These are phyloP conservation scores for Leccinum obscurum DNA, from an alignment of 768 basidiomycete genomes.

Conservation along the genomic window DNA sequence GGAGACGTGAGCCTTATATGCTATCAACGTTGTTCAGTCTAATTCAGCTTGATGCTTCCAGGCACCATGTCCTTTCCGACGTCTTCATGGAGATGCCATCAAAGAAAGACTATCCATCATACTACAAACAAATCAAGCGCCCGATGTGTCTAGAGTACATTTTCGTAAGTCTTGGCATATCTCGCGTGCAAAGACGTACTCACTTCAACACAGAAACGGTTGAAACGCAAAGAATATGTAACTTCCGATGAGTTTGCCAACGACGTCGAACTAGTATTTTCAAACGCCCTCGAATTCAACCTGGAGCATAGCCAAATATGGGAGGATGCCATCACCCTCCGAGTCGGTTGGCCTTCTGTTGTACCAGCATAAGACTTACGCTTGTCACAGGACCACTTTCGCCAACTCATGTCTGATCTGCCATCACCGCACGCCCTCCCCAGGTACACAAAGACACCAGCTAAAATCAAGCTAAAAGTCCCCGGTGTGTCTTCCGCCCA, in stretches of 20 bases:
- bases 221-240: constrained; percentile 78
- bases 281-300: constrained; percentile 88
- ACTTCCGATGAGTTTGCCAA: constrained; percentile 70
- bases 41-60: constrained; percentile 27
- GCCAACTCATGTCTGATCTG: constrained; percentile 74
- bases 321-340: constrained; percentile 70
- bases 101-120: constrained; percentile 74
- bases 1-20: constrained; percentile 45
- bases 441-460: constrained; percentile 55
- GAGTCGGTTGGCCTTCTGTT: constrained; percentile 43
- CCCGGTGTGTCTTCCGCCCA: constrained; percentile 38
- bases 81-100: constrained; percentile 87
- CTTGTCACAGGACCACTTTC: constrained; percentile 62
- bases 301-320: constrained; percentile 81
- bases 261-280: constrained; percentile 89
- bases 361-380: constrained; percentile 11
- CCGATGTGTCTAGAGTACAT: constrained; percentile 80
- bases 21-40: neutral
- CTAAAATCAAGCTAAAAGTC: constrained; percentile 75
- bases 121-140: constrained; percentile 77
- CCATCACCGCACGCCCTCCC: constrained; percentile 65
- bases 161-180: constrained; percentile 50
- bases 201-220: constrained; percentile 56
- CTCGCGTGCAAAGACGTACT: neutral
- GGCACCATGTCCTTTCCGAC: constrained; percentile 64